Conservation (phyloP, 345 rosid genomes). For the Fremontodendron californicum region DNA sequence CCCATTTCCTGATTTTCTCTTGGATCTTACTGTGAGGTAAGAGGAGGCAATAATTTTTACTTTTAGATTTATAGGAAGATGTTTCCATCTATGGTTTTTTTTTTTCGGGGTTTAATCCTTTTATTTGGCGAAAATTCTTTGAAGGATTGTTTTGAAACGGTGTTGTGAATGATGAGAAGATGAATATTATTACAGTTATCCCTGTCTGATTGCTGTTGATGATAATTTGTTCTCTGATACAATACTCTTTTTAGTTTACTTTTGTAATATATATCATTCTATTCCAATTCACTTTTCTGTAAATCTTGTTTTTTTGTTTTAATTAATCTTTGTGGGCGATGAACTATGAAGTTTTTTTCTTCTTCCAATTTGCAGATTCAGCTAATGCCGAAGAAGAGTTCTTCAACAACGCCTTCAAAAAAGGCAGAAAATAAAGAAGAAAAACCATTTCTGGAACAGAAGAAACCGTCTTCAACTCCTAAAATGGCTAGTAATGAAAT, state of each 20-base stretch:
- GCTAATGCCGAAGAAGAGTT: conserved; percentile 31
- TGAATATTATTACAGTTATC: conserved; percentile 6
- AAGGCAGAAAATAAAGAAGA: conserved; percentile 8
- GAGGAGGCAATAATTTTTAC: background rate
- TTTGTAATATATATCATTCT: background rate
- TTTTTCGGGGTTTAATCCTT: background rate
- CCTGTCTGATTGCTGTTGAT: conserved; percentile 11
- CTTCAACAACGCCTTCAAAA: conserved; percentile 22
- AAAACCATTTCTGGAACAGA: conserved; percentile 13
- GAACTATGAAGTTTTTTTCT: background rate
- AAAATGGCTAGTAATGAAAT: conserved; percentile 31
- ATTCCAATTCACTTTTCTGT: background rate
- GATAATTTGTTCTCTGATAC: conserved; percentile 7
- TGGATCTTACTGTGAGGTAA: background rate
- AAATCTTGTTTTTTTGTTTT: background rate
- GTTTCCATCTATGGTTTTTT: background rate
- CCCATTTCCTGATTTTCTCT: background rate
- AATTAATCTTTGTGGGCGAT: background rate
- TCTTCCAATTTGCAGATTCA: background rate
- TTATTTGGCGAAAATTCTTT: background rate
- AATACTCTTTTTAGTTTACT: background rate
- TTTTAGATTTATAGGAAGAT: background rate
- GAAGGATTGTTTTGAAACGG: background rate
- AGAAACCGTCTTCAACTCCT: conserved; percentile 20
- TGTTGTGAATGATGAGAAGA: conserved; percentile 13